Evolutionary conservation across 2,329 filamentous ascomycete species (phyloP).

Genomic region (Chrysosporium keratinophilum): DNA sequence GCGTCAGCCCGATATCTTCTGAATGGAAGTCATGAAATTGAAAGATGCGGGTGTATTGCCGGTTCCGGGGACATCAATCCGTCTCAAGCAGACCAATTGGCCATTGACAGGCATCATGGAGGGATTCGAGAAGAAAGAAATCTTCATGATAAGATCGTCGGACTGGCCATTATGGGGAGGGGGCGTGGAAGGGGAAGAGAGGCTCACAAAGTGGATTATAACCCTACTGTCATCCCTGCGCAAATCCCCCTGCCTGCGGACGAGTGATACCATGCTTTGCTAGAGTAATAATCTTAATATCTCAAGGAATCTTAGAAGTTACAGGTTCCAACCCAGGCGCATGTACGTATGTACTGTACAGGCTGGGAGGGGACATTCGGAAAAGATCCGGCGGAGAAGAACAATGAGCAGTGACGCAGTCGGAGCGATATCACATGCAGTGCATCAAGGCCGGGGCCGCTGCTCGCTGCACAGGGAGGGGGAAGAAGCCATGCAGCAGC

Average conservation of each 20-base stretch:
- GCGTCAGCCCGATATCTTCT: background rate
- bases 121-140: background rate
- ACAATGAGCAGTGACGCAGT: too few relatives aligned
- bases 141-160: slow-evolving; percentile 2
- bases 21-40: background rate
- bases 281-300: background rate
- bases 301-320: background rate
- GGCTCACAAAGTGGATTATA: slow-evolving; percentile 69
- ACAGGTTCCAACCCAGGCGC: too few relatives aligned
- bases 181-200: background rate
- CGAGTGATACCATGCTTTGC: background rate
- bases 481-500: too few relatives aligned
- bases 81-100: background rate
- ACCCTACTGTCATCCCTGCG: slow-evolving; percentile 40
- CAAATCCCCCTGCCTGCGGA: slow-evolving; percentile 4
- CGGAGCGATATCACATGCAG: too few relatives aligned
- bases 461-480: too few relatives aligned
- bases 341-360: too few relatives aligned
- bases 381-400: background rate
- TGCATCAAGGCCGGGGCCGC: too few relatives aligned
- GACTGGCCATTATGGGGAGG: background rate
- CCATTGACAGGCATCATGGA: too few relatives aligned
- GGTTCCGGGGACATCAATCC: background rate
- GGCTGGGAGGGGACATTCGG: background rate
- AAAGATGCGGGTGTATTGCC: background rate